Evolutionary conservation across 2,329 filamentous ascomycete genomes (phyloP).

Genomic region (Scopulariopsis brevicaulis): DNA sequence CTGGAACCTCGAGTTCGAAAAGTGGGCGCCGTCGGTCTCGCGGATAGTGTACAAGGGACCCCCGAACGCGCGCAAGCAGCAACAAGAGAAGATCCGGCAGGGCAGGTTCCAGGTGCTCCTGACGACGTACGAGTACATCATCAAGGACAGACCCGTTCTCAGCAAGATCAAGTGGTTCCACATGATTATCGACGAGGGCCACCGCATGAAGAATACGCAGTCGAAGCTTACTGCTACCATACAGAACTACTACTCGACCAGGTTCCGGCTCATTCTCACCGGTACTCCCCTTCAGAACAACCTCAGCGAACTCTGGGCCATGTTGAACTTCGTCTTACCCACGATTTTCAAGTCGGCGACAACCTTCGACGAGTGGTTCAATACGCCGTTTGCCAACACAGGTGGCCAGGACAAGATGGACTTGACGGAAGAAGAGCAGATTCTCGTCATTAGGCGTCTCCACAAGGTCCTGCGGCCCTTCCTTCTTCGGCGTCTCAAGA

Average conservation of each 20-base stretch:
- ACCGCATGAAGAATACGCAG: constrained; percentile 97
- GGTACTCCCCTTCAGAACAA: constrained; percentile 98
- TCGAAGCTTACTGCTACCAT: constrained; percentile 95
- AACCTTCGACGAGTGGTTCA: constrained; percentile 99
- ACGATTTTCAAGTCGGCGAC: constrained; percentile 99
- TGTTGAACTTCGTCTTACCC: constrained; percentile 95
- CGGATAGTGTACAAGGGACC: constrained; percentile 97
- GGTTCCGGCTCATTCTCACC: constrained; percentile 92
- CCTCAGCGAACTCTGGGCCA: constrained; percentile 87
- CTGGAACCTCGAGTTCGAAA: constrained; percentile 98
- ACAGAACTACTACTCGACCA: constrained; percentile 86
- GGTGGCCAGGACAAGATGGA: constrained; percentile 98
- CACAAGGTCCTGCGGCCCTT: constrained; percentile 97
- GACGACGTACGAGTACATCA: constrained; percentile 98
- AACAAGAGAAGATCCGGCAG: constrained; percentile 88
- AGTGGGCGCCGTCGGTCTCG: constrained; percentile 83
- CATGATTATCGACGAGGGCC: constrained; percentile 99
- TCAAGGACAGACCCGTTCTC: constrained; percentile 90
- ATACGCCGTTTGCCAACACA: constrained; percentile 97
- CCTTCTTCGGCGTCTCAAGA: constrained; percentile 95
- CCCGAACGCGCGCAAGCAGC: constrained; percentile 74
- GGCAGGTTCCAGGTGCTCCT: constrained; percentile 92
- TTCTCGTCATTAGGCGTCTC: constrained; percentile 93
- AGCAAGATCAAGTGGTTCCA: constrained; percentile 99
- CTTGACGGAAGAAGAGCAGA: constrained; percentile 96